Evolutionary conservation across 371 early-diverging fungal genomes (phyloP).

Genomic region (Mucor circinelloides): DNA sequence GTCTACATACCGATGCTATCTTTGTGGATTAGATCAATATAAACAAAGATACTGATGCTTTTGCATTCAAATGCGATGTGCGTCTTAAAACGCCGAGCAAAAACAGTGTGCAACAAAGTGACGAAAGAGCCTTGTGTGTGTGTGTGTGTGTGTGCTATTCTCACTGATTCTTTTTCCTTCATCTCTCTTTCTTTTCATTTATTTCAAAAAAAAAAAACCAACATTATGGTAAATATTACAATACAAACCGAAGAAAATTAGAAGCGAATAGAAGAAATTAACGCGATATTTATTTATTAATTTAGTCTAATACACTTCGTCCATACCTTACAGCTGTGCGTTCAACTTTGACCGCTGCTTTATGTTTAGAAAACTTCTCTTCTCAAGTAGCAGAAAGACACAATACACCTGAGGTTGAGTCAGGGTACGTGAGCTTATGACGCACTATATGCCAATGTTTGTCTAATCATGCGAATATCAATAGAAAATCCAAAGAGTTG

Average conservation of each 20-base stretch:
- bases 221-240: slow-evolving; percentile 8
- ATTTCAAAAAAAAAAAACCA: neutral
- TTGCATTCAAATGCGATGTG: neutral
- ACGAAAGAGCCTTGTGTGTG: neutral
- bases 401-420: slow-evolving; percentile 97
- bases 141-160: neutral
- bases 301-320: slow-evolving; percentile 93
- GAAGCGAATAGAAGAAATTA: slow-evolving; percentile 1
- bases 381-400: slow-evolving; percentile 97
- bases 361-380: slow-evolving; percentile 96
- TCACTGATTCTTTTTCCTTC: neutral
- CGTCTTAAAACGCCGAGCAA: neutral
- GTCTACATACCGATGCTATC: slow-evolving; percentile 7
- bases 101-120: neutral
- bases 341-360: slow-evolving; percentile 89
- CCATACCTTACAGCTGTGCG: slow-evolving; percentile 96
- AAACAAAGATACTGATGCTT: neutral
- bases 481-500: slow-evolving; percentile 30
- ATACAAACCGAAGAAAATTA: neutral
- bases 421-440: slow-evolving; percentile 59
- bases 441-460: neutral
- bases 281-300: neutral
- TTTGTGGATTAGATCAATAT: neutral
- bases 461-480: neutral
- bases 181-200: neutral